These are phyloP conservation scores for Austroboletus festivus DNA, from an alignment of 768 basidiomycete species.

Conservation along the genomic window DNA sequence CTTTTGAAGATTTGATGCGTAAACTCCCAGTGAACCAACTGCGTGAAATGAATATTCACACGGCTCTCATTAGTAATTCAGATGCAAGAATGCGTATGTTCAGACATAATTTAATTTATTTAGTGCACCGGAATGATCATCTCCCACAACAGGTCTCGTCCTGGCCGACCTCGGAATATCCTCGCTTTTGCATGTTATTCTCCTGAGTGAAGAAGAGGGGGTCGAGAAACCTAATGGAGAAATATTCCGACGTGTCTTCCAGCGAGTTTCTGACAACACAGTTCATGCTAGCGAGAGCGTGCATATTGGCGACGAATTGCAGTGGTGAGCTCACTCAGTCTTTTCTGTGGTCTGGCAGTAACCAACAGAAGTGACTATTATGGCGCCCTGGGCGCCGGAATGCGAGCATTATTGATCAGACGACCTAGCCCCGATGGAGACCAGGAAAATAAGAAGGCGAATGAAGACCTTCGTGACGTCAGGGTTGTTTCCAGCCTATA, in stretches of 20 bases:
- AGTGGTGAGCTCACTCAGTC: conserved; percentile 42
- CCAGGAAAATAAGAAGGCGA: conserved; percentile 40
- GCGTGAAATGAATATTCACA: conserved; percentile 43
- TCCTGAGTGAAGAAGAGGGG: conserved; percentile 70
- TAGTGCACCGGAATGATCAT: neutral
- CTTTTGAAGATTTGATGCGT: conserved; percentile 8
- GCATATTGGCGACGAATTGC: conserved; percentile 76
- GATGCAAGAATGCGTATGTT: conserved; percentile 68
- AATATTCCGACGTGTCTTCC: conserved; percentile 52
- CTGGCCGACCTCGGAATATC: conserved; percentile 61
- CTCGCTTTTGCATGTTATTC: conserved; percentile 45
- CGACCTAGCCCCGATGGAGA: conserved; percentile 49
- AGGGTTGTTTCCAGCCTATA: conserved; percentile 37
- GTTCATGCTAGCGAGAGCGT: conserved; percentile 40
- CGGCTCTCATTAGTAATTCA: conserved; percentile 68
- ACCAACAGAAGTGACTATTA: conserved; percentile 54
- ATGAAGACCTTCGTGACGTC: conserved; percentile 40
- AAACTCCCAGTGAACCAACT: conserved; percentile 43
- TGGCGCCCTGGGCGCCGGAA: conserved; percentile 55
- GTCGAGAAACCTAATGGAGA: conserved; percentile 63
- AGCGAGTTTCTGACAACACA: neutral
- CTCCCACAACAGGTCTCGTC: conserved; percentile 37
- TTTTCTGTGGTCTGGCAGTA: neutral
- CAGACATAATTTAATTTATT: too few species aligned
- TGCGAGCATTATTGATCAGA: conserved; percentile 56